Conservation (phyloP, 169 alveolate species). For the Eimeria sp. region DNA sequence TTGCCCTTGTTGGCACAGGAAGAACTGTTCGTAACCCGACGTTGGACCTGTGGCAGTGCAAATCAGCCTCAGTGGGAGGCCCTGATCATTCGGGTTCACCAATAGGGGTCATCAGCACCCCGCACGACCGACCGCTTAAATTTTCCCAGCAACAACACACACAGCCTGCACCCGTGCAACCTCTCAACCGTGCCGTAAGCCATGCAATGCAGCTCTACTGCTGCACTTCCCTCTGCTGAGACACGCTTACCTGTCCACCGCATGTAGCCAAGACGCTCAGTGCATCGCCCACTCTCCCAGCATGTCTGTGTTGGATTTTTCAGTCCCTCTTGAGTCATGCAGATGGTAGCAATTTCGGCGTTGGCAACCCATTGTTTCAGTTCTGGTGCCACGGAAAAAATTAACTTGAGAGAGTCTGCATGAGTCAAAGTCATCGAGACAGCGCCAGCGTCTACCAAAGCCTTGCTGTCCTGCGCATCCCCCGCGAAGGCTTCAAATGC, state of each 20-base stretch:
- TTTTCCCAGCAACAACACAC: neutral
- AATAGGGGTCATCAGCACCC: neutral
- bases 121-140: neutral
- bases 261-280: conserved; percentile 56
- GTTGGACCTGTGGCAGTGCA: conserved; percentile 41
- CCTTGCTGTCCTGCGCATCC: neutral
- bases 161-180: neutral
- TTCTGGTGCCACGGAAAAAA: neutral
- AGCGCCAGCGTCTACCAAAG: neutral
- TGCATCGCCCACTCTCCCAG: conserved; percentile 67
- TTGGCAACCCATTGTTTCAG: conserved; percentile 18
- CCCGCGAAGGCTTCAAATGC: conserved; percentile 2
- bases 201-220: neutral
- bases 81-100: neutral
- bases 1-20: conserved; percentile 4
- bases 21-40: neutral
- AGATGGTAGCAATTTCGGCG: conserved; percentile 35
- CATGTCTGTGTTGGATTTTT: neutral
- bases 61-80: neutral
- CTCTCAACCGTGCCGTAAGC: neutral
- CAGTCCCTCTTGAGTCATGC: conserved; percentile 66
- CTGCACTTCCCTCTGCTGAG: neutral
- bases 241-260: conserved; percentile 43
- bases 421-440: conserved; percentile 34
- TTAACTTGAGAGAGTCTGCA: neutral